Conservation (phyloP, 441 rosid species). For the Capsella rubella region DNA sequence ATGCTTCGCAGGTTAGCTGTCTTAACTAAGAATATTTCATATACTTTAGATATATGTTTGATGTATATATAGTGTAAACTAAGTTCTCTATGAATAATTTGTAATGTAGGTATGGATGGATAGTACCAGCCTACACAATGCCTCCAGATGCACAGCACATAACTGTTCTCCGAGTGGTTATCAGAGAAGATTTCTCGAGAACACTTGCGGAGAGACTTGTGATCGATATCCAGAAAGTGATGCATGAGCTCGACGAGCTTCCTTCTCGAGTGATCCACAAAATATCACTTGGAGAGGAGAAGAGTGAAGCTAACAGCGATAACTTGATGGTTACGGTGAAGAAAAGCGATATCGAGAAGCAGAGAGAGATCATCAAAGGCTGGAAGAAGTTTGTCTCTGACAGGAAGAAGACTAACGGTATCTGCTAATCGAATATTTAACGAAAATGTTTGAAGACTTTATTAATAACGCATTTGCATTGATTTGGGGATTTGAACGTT, state of each 20-base stretch:
- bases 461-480: slow-evolving; percentile 37
- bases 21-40: not conserved
- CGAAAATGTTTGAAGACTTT: slow-evolving; percentile 19
- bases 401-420: slow-evolving; percentile 51
- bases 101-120: slow-evolving; percentile 73
- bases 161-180: slow-evolving; percentile 86
- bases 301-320: slow-evolving; percentile 46
- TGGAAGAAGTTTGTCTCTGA: slow-evolving; percentile 81
- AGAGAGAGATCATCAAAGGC: slow-evolving; percentile 64
- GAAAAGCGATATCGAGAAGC: slow-evolving; percentile 70
- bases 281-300: slow-evolving; percentile 37
- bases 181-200: slow-evolving; percentile 87
- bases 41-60: not conserved
- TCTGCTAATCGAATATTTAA: slow-evolving; percentile 35
- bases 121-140: slow-evolving; percentile 90
- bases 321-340: slow-evolving; percentile 44
- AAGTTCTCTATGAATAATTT: not conserved
- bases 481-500: slow-evolving; percentile 26
- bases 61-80: not conserved
- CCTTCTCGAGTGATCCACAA: slow-evolving; percentile 61
- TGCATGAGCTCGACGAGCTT: slow-evolving; percentile 71
- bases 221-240: slow-evolving; percentile 72
- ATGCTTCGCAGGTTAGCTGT: slow-evolving; percentile 57
- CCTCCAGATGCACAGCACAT: slow-evolving; percentile 87
- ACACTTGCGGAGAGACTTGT: slow-evolving; percentile 87